Evolutionary conservation across 2,329 filamentous ascomycete genomes (phyloP).

Genomic region (Neonectria magnoliae): DNA sequence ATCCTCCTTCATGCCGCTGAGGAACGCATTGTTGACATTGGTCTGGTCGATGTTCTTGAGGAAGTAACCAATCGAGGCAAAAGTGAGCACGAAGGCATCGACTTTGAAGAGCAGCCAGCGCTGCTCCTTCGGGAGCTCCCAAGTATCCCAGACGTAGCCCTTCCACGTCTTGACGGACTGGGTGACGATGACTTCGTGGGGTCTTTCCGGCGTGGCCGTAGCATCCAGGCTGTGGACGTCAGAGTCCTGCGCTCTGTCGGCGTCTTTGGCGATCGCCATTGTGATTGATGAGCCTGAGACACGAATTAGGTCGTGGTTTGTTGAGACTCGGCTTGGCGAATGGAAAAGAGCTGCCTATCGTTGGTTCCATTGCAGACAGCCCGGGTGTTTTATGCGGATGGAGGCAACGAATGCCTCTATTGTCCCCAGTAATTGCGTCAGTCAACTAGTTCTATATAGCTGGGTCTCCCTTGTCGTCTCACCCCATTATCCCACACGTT

Average conservation of each 20-base stretch:
- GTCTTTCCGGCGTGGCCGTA: conserved; percentile 1
- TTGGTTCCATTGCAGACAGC: neutral
- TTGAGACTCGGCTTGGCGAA: neutral
- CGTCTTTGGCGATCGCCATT: neutral
- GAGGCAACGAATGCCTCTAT: conserved; percentile 28
- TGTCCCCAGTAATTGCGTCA: conserved; percentile 35
- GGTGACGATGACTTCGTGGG: conserved; percentile 7
- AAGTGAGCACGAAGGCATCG: conserved; percentile 48
- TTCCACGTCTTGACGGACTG: conserved; percentile 43
- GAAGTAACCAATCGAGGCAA: conserved; percentile 48
- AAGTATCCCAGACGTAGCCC: conserved; percentile 51
- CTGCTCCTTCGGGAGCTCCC: conserved; percentile 46
- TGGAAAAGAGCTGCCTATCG: neutral
- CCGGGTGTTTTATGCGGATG: neutral
- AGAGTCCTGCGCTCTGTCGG: neutral
- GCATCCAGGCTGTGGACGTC: conserved; percentile 9
- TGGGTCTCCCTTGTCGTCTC: neutral
- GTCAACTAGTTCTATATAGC: conserved; percentile 7
- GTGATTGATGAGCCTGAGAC: neutral
- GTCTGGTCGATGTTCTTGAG: conserved; percentile 51
- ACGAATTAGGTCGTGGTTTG: neutral
- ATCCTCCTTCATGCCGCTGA: conserved; percentile 39
- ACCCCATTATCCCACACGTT: conserved; percentile 9
- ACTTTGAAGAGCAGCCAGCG: conserved; percentile 48
- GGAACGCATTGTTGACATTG: conserved; percentile 52